Evolutionary conservation across 164 flowering plant species (phyloP), one percentile per base, ranked within the genome.

Genomic region (Kalanchoe fedtschenkoi): DNA sequence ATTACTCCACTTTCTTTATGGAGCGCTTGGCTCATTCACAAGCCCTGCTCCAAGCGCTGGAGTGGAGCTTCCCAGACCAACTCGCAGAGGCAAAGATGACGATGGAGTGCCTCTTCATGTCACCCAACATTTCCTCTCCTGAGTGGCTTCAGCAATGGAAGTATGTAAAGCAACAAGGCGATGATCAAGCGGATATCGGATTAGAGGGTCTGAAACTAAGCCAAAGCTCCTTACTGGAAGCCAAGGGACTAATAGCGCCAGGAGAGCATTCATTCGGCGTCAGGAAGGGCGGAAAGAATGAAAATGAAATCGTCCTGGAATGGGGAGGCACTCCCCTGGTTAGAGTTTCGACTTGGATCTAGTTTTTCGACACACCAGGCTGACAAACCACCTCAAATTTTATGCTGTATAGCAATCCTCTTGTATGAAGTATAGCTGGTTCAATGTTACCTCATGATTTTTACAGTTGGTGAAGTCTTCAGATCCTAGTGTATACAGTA

Each of bases 271-370:
- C n/a, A 14, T 78, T 70, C 60, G 55, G 34, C 19, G 80, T 69
- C 26, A 74, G 58, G 13, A 29, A 72, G 54, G 74, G 62, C 60
- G 77, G 74, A 44, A 44, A 61, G 33, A 54, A 57, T 32, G 51
- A 65, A 37, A 78, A 76, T 41, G 72, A 73, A 63, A 69, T 78
- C 70, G 64, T 62, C 30, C 65, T 80, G 68, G 74, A 75, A 15
- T 80, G 77, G 76, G 68, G 43, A 29, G 80, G 77, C 19, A 78
- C 73, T 39, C 74, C 81, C 38, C 19, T 80, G 35, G 71, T 82
- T 17, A 76, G 37, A 68, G 66, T 82, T 22, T 75, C 81, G 7
- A 13, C 67, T 14, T 80, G 84, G 86, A 70, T 61, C 72, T 78
- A 26, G 39, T 6, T 44, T n/a, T n/a, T n/a, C n/a, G n/a, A n/a